These are phyloP conservation scores for Albatrellus sp. DNA, from an alignment of 1,284 basidiomycete species.

Conservation along the genomic window DNA sequence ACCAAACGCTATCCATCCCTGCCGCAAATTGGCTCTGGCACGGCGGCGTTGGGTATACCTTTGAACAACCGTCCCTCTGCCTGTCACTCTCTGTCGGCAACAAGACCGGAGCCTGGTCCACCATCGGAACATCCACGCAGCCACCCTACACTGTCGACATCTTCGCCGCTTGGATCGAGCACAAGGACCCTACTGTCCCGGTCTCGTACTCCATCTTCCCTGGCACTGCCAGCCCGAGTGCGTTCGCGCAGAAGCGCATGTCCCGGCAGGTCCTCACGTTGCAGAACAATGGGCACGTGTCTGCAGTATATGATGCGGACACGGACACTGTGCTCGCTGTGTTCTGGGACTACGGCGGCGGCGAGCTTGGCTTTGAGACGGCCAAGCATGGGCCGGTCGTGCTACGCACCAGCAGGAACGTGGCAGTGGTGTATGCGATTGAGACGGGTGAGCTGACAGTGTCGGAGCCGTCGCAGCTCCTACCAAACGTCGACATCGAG, in stretches of 20 bases:
- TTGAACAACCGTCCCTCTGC: not conserved
- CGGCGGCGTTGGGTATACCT: conserved; percentile 7
- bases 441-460: conserved; percentile 32
- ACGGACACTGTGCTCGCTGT: conserved; percentile 19
- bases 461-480: conserved; percentile 42
- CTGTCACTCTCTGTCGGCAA: conserved; percentile 9
- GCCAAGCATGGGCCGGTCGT: too few relatives aligned
- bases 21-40: conserved; percentile 8
- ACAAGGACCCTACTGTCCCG: conserved; percentile 4
- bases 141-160: conserved; percentile 10
- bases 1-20: conserved; percentile 3
- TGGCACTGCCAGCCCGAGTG: conserved; percentile 3
- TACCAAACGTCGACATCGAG: conserved; percentile 6
- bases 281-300: conserved; percentile 20
- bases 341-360: conserved; percentile 23
- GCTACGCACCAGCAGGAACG: conserved; percentile 15
- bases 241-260: conserved; percentile 5
- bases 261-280: conserved; percentile 10
- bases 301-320: conserved; percentile 21
- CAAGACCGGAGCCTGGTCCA: conserved; percentile 9
- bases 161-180: conserved; percentile 11
- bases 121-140: conserved; percentile 10
- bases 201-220: conserved; percentile 10
- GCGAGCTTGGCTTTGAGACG: conserved; percentile 2
- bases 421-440: conserved; percentile 31